Percentiles rank a stretch among this genome's conserved stretches.
These are phyloP conservation scores for Wallacemonas rigidus DNA, from an alignment of 208 protist genomes.

Conservation along the genomic window DNA sequence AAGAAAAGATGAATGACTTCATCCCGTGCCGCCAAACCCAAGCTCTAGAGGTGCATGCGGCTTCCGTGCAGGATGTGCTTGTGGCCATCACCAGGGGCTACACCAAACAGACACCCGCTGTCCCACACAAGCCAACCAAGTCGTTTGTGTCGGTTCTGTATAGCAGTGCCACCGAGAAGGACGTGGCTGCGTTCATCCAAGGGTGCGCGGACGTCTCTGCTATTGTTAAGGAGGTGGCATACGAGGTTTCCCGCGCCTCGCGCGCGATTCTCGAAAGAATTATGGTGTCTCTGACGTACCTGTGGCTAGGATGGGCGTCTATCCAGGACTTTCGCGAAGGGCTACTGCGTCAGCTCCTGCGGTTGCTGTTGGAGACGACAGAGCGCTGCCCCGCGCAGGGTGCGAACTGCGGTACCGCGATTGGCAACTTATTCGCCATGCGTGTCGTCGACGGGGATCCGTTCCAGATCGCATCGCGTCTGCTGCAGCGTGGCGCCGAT, in stretches of 20 bases:
- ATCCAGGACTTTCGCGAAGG: constrained; percentile 58
- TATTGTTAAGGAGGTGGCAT: constrained; percentile 47
- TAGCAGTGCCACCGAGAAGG: constrained; percentile 30
- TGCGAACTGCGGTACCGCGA: constrained; percentile 58
- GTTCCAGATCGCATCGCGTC: constrained; percentile 61
- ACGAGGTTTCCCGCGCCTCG: constrained; percentile 48
- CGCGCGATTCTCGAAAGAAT: constrained; percentile 46
- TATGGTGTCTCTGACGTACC: constrained; percentile 33
- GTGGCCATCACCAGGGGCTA: constrained; percentile 28
- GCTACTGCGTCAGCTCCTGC: constrained; percentile 62
- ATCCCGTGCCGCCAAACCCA: constrained; percentile 77
- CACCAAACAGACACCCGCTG: neutral
- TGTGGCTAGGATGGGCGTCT: constrained; percentile 30
- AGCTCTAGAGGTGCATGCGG: constrained; percentile 44
- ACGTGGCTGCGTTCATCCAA: constrained; percentile 33
- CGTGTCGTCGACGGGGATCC: constrained; percentile 69
- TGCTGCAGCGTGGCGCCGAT: constrained; percentile 58
- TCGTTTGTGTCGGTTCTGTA: constrained; percentile 36
- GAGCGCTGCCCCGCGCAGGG: constrained; percentile 34
- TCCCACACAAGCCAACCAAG: constrained; percentile 19
- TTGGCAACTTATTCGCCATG: constrained; percentile 61
- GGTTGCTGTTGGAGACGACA: constrained; percentile 42
- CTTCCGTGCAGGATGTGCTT: constrained; percentile 56
- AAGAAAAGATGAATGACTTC: constrained; percentile 84
- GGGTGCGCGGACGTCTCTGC: constrained; percentile 21